Conservation (phyloP, 192 early-diverging fungal genomes). For the Coemansia sp. region DNA sequence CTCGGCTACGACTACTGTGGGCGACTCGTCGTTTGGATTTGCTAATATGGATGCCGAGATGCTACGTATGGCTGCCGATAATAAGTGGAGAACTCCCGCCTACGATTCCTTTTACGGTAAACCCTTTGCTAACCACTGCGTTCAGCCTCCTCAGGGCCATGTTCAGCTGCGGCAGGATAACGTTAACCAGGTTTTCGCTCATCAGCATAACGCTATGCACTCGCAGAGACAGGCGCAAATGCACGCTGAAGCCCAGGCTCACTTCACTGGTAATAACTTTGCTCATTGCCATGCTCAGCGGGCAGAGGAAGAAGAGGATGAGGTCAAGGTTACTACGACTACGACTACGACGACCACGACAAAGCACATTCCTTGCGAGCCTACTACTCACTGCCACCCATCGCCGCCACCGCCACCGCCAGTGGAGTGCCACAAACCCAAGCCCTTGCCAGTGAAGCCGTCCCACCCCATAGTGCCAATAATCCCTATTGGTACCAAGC, state of each 20-base stretch:
- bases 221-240: conserved; percentile 30
- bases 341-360: conserved; percentile 46
- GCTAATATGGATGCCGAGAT: conserved; percentile 53
- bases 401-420: conserved; percentile 15
- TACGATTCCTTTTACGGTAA: conserved; percentile 35
- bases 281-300: conserved; percentile 29
- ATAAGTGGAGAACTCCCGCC: conserved; percentile 29
- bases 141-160: conserved; percentile 27
- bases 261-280: conserved; percentile 27
- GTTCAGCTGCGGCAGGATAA: conserved; percentile 39
- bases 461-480: not conserved
- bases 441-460: conserved; percentile 14
- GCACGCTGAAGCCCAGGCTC: conserved; percentile 31
- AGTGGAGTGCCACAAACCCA: conserved; percentile 6
- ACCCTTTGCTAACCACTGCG: conserved; percentile 21
- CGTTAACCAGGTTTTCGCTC: conserved; percentile 32
- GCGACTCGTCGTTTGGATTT: conserved; percentile 52
- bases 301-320: conserved; percentile 25
- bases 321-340: conserved; percentile 42
- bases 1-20: conserved; percentile 43
- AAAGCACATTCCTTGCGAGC: conserved; percentile 21
- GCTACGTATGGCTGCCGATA: conserved; percentile 48
- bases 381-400: conserved; percentile 7
- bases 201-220: conserved; percentile 30
- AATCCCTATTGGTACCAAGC: conserved; percentile 41